Percentiles rank a stretch among this genome's conserved stretches.
These are phyloP conservation scores for Euphorbia celastroides DNA, from an alignment of 441 rosid species.

Conservation along the genomic window DNA sequence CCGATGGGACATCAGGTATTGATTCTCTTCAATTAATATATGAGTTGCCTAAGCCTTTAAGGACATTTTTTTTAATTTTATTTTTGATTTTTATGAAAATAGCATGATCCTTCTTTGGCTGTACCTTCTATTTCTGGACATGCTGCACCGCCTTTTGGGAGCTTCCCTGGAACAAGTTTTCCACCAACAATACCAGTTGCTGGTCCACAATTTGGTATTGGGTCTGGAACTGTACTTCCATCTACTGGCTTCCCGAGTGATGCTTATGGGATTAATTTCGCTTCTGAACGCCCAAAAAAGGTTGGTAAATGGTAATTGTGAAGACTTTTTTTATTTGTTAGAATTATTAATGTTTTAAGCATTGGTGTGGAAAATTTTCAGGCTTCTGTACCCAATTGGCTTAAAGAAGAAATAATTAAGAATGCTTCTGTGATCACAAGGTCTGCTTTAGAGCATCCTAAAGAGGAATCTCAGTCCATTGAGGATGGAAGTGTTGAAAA, in stretches of 20 bases:
- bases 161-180: slow-evolving; percentile 59
- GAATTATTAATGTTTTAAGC: slow-evolving; percentile 18
- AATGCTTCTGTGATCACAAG: slow-evolving; percentile 61
- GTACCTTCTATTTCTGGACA: slow-evolving; percentile 60
- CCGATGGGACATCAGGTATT: slow-evolving; percentile 63
- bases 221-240: slow-evolving; percentile 59
- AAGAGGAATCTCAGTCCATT: slow-evolving; percentile 46
- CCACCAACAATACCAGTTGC: slow-evolving; percentile 52
- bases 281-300: slow-evolving; percentile 80
- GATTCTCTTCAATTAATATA: too few relatives aligned
- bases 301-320: slow-evolving; percentile 31
- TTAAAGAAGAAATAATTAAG: slow-evolving; percentile 85
- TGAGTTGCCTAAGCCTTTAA: too few relatives aligned
- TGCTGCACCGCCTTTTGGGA: slow-evolving; percentile 58
- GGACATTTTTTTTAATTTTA: too few relatives aligned
- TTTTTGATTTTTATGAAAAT: slow-evolving; percentile 19
- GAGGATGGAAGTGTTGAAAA: slow-evolving; percentile 60
- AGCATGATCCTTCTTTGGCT: slow-evolving; percentile 54
- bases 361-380: slow-evolving; percentile 32
- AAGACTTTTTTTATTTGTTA: slow-evolving; percentile 14
- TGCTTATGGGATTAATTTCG: slow-evolving; percentile 55
- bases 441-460: slow-evolving; percentile 47
- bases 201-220: slow-evolving; percentile 47
- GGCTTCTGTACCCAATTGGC: slow-evolving; percentile 97
- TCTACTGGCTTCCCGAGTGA: slow-evolving; percentile 60